A percentile compares a stretch with the other conserved stretches of the same genome.
These are phyloP conservation scores for Calonectria pseudoreteaudii DNA, from an alignment of 2,329 filamentous ascomycete genomes.

Conservation along the genomic window DNA sequence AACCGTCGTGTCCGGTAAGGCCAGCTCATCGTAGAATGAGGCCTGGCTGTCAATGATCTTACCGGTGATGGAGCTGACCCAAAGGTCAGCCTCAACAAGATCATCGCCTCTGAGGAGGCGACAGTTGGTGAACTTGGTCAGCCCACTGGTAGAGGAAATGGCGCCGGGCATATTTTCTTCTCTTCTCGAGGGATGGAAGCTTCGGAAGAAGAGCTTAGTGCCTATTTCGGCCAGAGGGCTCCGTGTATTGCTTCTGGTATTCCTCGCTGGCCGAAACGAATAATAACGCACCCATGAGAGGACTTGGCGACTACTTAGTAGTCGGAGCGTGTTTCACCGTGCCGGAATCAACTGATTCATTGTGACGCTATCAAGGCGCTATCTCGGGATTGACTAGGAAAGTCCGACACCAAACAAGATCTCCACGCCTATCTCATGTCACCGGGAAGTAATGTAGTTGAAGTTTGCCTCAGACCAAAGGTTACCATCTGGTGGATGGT, in stretches of 20 bases:
- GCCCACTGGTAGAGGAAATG: conserved; percentile 61
- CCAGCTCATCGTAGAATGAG: conserved; percentile 75
- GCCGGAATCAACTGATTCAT: conserved; percentile 22
- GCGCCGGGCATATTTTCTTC: conserved; percentile 60
- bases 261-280: conserved; percentile 12
- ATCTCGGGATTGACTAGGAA: conserved; percentile 28
- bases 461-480: conserved; percentile 26
- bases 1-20: conserved; percentile 78
- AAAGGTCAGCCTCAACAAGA: conserved; percentile 84
- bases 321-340: conserved; percentile 15
- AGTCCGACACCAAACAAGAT: conserved; percentile 32
- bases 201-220: neutral
- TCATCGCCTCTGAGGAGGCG: conserved; percentile 76
- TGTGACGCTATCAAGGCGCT: conserved; percentile 34
- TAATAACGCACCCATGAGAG: neutral
- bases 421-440: conserved; percentile 27
- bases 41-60: conserved; percentile 81
- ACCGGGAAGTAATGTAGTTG: conserved; percentile 22
- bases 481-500: conserved; percentile 3
- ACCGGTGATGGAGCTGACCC: conserved; percentile 84
- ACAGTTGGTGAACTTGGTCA: conserved; percentile 93
- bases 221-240: conserved; percentile 1
- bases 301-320: conserved; percentile 18
- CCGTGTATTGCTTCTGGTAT: conserved; percentile 2
- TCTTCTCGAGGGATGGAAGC: neutral